Base-by-base conservation (phyloP, 495 filamentous ascomycete species). In the Neurospora pannonica region DNA sequence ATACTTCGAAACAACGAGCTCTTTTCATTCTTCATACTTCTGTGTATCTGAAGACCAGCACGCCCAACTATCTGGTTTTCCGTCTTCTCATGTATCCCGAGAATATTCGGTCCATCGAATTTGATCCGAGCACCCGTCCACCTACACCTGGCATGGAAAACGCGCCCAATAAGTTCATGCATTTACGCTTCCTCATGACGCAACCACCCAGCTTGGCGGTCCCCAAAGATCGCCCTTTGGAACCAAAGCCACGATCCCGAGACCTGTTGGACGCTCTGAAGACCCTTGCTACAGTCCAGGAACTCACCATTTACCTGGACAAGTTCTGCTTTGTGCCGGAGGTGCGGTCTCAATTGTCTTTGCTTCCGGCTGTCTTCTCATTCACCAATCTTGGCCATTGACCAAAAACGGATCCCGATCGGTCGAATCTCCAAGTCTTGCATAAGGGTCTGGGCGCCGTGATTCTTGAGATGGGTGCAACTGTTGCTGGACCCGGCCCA, bases 161-260 rank as follows among this genome's bases (percentile, higher is more conserved):
- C 0, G 5, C 38, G 1, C 38, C 24, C 54, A 70, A 70, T 6
- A 38, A 24, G 7, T 70, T 70, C 38, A 70, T 70, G 3, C 15
- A 60, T 40, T n/a, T 73, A 5, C 72, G 60, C 60, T 73, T 73
- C 28, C 15, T 2, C 72, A 46, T 73, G 62, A 13, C 72, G n/a
- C 72, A 73, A 8, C 36, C 72, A 36, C 60, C 72, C 13, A 43
- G 2, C 13, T 36, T 70, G 13, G 60, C 48, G 13, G 21, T 70
- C 17, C 38, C 72, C 3, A 73, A 73, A 15, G 15, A 73, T 21
- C 62, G 28, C 9, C 54, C 60, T 2, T 15, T 73, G 17, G 54
- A 43, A 15, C 72, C 72, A 34, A 73, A 70, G n/a, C n/a, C 38
- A 70, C 2, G 37, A 37, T 37, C 42, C 4, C 5, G 4, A 15